Conservation (phyloP, 306 rosid genomes). For the Rosa rugosa region DNA sequence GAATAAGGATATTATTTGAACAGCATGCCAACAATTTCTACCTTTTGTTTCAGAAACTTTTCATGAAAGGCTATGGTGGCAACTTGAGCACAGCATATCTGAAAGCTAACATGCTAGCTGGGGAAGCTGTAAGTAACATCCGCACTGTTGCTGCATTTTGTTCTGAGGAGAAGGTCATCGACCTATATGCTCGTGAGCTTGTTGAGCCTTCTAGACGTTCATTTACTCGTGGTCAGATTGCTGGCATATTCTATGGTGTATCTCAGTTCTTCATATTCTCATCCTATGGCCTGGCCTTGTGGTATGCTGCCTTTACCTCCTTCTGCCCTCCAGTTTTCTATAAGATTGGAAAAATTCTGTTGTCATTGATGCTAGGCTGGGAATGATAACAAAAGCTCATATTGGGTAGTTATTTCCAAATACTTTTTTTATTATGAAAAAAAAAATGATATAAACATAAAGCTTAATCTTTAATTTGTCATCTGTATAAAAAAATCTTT, state of each 20-base stretch:
- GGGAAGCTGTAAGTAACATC: constrained; percentile 93
- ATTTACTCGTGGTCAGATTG: constrained; percentile 83
- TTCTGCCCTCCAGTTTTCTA: background rate
- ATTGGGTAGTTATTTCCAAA: background rate
- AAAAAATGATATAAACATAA: background rate
- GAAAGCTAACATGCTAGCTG: constrained; percentile 92
- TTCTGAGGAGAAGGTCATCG: constrained; percentile 76
- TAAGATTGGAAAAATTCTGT: background rate
- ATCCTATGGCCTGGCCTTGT: constrained; percentile 92
- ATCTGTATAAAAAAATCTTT: background rate
- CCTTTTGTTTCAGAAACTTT: constrained; percentile 70
- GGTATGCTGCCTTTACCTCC: constrained; percentile 48
- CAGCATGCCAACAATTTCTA: constrained; percentile 2
- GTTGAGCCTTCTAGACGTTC: constrained; percentile 77
- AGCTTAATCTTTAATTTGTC: background rate
- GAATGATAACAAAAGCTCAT: background rate
- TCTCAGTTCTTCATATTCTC: constrained; percentile 96
- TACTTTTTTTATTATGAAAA: background rate
- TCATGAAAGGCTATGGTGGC: constrained; percentile 96
- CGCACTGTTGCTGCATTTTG: constrained; percentile 97
- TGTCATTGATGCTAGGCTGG: background rate
- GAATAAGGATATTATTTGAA: background rate
- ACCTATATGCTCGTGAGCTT: constrained; percentile 75
- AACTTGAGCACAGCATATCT: constrained; percentile 97
- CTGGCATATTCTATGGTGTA: constrained; percentile 83